These are phyloP conservation scores for Recurvomyces mirabilis DNA, from an alignment of 495 filamentous ascomycete genomes.

Conservation along the genomic window DNA sequence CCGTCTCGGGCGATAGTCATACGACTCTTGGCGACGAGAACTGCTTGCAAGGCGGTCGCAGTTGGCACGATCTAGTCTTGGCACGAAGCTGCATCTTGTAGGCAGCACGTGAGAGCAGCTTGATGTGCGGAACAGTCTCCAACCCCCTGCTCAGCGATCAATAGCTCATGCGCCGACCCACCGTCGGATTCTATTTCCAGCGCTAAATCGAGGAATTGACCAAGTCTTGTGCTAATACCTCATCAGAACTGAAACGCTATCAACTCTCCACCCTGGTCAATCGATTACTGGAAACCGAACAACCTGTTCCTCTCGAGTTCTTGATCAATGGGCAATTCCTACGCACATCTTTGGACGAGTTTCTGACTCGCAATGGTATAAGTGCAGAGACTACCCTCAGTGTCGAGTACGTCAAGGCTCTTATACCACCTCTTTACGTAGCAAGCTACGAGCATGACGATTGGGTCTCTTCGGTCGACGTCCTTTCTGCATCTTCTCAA, in stretches of 20 bases:
- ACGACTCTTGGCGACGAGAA: too few species aligned
- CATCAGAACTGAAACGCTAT: conserved; percentile 78
- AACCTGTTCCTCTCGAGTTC: conserved; percentile 89
- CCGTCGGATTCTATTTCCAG: too few species aligned
- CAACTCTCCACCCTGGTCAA: conserved; percentile 88
- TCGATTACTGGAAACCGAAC: conserved; percentile 65
- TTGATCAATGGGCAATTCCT: conserved; percentile 85
- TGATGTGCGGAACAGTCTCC: too few species aligned
- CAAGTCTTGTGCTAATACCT: too few species aligned
- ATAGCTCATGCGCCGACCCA: too few species aligned
- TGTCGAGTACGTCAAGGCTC: conserved; percentile 83
- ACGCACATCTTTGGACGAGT: conserved; percentile 77
- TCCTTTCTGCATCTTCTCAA: conserved; percentile 55
- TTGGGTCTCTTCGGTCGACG: conserved; percentile 89
- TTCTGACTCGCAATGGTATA: conserved; percentile 72
- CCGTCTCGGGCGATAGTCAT: too few species aligned
- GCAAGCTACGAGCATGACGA: conserved; percentile 91
- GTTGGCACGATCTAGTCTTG: too few species aligned
- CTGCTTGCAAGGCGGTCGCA: too few species aligned
- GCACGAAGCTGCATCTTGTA: too few species aligned
- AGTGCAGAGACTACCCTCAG: conserved; percentile 76
- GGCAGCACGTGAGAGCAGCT: too few species aligned
- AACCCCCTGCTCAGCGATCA: too few species aligned
- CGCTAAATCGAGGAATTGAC: too few species aligned
- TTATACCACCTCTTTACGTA: conserved; percentile 76